Evolutionary conservation across 176 grass and related monocot genomes (phyloP), one percentile per base, ranked within the genome.

Genomic region (Raddia guianensis): DNA sequence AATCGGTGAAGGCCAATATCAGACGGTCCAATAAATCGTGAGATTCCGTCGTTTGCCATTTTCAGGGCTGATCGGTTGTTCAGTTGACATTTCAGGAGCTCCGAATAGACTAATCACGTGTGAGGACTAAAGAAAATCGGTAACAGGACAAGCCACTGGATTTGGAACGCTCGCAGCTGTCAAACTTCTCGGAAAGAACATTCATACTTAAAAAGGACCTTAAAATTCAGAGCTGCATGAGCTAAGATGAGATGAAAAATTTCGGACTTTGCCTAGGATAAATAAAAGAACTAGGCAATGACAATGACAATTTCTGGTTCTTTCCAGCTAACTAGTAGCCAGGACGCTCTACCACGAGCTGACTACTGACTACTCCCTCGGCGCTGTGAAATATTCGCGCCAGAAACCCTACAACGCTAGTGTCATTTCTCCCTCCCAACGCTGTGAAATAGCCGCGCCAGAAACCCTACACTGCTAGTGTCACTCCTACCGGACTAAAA

Each of bases 361-460:
- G 50, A 50, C 68, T 57, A 37, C 43, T 6, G 50, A 50, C 68
- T 57, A 37, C 43, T 6, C 79, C 75, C 9, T 85, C 66, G 12
- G 49, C 14, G 37, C 49, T 37, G 58, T 43, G 27, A 66, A 66
- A 82, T 65, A 63, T 5, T n/a, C n/a, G 34, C 59, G 58, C 70
- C 0, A 48, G 43, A 49, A 47, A 81, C 37, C 54, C 44, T 61
- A 37, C 55, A 64, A 2, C 43, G 34, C 48, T 47, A 55, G 0
- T 33, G 49, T 74, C 48, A 83, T 32, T 66, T 54, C 49, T 83
- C n/a, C 79, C 75, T 5, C 79, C 75, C 66, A 8, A 37, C 14
- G 37, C 49, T 37, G 58, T 43, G 27, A 66, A 66, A 82, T 65
- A 63, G 8, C 33, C n/a, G 34, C 59, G 58, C 70, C 0, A 47